Evolutionary conservation across 148 eudicot species (phyloP).

Genomic region (Pouteria glomerata): DNA sequence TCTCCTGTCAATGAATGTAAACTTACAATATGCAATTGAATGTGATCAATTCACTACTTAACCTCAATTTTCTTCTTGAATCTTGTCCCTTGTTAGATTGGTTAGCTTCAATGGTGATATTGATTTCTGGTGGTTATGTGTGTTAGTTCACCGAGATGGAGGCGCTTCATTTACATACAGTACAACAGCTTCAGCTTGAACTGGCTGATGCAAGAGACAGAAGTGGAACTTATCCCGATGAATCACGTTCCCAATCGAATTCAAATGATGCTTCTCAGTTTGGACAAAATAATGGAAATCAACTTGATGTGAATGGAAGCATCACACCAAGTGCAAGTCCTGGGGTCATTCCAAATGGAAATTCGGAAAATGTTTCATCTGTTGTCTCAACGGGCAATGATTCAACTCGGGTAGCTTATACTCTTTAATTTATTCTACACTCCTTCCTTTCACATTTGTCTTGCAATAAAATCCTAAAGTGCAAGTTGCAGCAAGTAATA

Average conservation of each 20-base stretch:
- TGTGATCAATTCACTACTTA: not conserved
- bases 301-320: constrained; percentile 49
- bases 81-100: not conserved
- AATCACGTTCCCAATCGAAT: constrained; percentile 37
- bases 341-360: constrained; percentile 46
- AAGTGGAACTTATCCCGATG: constrained; percentile 37
- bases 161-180: constrained; percentile 64
- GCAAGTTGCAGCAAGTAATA: not conserved
- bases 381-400: constrained; percentile 45
- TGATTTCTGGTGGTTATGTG: constrained; percentile 5
- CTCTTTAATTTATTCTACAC: not conserved
- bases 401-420: constrained; percentile 42
- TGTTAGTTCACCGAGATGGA: constrained; percentile 85
- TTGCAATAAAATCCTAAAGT: not conserved
- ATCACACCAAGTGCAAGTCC: constrained; percentile 31
- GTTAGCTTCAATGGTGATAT: not conserved
- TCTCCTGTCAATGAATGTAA: not conserved
- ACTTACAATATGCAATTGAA: too few relatives aligned
- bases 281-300: constrained; percentile 48
- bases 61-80: not conserved
- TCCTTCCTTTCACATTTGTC: too few relatives aligned
- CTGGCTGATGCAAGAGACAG: constrained; percentile 61
- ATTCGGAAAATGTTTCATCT: constrained; percentile 44
- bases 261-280: constrained; percentile 48
- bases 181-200: constrained; percentile 84